Evolutionary conservation across 257 asterid genomes (phyloP), one percentile per base, ranked within the genome.

Genomic region (Lycium ferocissimum): DNA sequence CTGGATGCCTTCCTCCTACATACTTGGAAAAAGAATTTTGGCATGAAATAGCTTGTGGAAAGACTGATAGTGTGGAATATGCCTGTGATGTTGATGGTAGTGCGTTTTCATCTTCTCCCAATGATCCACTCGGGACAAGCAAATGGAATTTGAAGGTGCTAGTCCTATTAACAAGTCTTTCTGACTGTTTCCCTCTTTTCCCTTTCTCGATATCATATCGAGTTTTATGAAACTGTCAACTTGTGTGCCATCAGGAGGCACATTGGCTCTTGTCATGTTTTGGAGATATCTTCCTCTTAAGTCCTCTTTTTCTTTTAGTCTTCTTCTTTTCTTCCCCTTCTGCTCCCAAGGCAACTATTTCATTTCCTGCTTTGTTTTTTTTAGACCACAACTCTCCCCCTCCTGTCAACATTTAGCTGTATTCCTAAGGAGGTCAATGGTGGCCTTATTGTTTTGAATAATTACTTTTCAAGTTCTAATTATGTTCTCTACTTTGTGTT

Each of bases 61-160:
- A 92, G 91, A 94, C 96, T 57, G 99, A 97, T 88, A 94, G 98
- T 90, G 99, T 97, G 89, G 99, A 97, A 92, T 97, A 97, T 92
- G 99, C 99, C 78, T 97, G 98, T 85, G 99, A 97, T 92, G 98
- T 97, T 86, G 99, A 97, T 92, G 99, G 99, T 87, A 95, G 98
- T 92, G 98, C 99, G 22, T 97, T 97, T 89, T 94, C 98, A 87
- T 93, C 97, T 86, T 95, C 97, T 89, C 90, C 96, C 82, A 85
- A 83, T 85, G 99, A 97, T 87, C 94, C 90, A 61, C 97, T 97
- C 84, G 98, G 96, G 86, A 92, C 87, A 90, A 95, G 98, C 94
- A 91, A 93, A 93, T 97, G 98, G 99, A 95, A 97, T 91, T 90
- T 97, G 92, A 95, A 97, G 99, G 98, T 96, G 76, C 85, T 85